Percentiles rank a stretch among this genome's conserved stretches.
These are phyloP conservation scores for Nymphaea thermarum DNA, from an alignment of 164 flowering plant genomes.

Conservation along the genomic window DNA sequence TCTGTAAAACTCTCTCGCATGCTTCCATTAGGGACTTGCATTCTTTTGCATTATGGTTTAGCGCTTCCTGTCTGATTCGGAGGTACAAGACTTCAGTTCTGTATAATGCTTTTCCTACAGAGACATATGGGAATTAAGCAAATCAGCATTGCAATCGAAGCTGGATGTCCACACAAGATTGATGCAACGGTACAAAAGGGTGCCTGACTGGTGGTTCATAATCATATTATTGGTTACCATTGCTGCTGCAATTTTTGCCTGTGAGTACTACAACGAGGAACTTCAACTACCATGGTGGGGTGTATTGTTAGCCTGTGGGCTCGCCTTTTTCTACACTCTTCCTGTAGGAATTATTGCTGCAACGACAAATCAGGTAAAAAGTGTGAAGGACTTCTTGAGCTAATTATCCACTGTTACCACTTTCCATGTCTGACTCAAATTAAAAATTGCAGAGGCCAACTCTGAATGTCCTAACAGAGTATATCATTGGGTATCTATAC, in stretches of 20 bases:
- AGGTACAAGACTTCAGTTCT: neutral
- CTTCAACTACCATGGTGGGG: conserved; percentile 42
- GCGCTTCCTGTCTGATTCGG: neutral
- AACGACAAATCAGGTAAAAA: conserved; percentile 34
- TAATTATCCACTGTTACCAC: neutral
- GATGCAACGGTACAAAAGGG: conserved; percentile 33
- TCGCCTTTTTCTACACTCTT: conserved; percentile 31
- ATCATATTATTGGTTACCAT: conserved; percentile 11
- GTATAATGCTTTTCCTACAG: conserved; percentile 2
- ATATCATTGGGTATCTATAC: conserved; percentile 22
- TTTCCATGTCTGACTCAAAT: neutral
- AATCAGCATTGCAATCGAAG: conserved; percentile 14
- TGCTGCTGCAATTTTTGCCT: conserved; percentile 11
- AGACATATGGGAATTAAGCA: conserved; percentile 16
- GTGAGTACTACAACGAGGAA: conserved; percentile 17
- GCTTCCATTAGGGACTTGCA: no score
- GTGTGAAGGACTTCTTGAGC: neutral
- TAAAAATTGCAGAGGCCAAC: conserved; percentile 20
- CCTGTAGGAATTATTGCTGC: conserved; percentile 40
- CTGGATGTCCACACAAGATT: conserved; percentile 33
- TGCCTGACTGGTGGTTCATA: conserved; percentile 38
- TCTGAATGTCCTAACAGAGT: conserved; percentile 33
- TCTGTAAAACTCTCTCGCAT: neutral
- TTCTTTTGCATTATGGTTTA: no score
- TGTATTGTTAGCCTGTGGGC: conserved; percentile 21